These are phyloP conservation scores for Teratosphaeria epicoccoides DNA, from an alignment of 2,329 filamentous ascomycete genomes.

Conservation along the genomic window DNA sequence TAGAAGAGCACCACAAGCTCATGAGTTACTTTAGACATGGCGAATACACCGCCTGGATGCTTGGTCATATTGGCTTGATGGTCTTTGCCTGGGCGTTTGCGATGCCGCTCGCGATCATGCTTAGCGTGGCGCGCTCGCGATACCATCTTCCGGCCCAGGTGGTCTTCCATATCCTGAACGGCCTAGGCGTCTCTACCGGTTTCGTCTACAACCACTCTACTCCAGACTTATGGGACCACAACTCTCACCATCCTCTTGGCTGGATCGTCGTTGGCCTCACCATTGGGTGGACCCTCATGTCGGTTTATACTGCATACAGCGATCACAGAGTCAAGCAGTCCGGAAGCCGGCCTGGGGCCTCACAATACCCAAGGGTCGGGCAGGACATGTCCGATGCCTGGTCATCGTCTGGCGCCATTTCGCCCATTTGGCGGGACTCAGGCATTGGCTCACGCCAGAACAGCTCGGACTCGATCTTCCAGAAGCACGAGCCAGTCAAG, in stretches of 20 bases:
- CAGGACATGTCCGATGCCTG: slow-evolving; percentile 24
- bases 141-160: slow-evolving; percentile 61
- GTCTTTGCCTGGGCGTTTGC: slow-evolving; percentile 60
- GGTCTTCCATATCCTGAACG: slow-evolving; percentile 33
- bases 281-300: slow-evolving; percentile 58
- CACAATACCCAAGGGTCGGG: not conserved
- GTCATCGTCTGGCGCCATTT: not conserved
- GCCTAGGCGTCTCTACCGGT: slow-evolving; percentile 53
- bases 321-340: slow-evolving; percentile 8
- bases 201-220: slow-evolving; percentile 69
- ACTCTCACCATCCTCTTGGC: slow-evolving; percentile 78
- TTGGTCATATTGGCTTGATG: slow-evolving; percentile 63
- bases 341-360: not conserved
- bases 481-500: slow-evolving; percentile 10
- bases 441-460: slow-evolving; percentile 24
- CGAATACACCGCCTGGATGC: slow-evolving; percentile 45
- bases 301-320: slow-evolving; percentile 50
- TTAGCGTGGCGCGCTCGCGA: slow-evolving; percentile 71
- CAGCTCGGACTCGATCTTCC: slow-evolving; percentile 20
- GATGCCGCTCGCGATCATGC: slow-evolving; percentile 69
- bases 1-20: not conserved
- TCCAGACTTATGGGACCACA: slow-evolving; percentile 76
- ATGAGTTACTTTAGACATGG: slow-evolving; percentile 46
- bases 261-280: slow-evolving; percentile 72
- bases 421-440: slow-evolving; percentile 24